Evolutionary conservation across 2,329 filamentous ascomycete species (phyloP), one percentile per base, ranked within the genome.

Genomic region (Arthrobotrys musiformis): DNA sequence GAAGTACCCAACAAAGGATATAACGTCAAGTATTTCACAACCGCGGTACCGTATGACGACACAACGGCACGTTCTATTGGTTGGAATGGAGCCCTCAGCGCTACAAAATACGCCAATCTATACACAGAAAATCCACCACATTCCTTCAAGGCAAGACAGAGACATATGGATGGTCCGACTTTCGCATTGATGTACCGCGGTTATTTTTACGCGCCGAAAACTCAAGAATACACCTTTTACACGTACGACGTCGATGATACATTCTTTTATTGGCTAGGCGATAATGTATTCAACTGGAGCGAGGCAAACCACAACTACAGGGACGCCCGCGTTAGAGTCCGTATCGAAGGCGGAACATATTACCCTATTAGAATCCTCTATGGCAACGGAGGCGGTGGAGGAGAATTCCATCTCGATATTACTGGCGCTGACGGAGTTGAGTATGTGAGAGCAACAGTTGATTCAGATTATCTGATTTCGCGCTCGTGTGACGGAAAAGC

Each of bases 151-250:
- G 46, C 46, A 50, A 50, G 30, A 28, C 46, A 50, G 22, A 50
- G 22, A 50, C 60, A 46, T 63, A 63, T 48, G 60, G 60, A 46
- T 63, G 40, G 40, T 48, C 42, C 37, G 17, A 46, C 44, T 6
- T 63, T 46, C 33, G 40, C 40, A 46, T 35, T 63, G 30, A 63
- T 46, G 5, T 48, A 37, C 15, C 40, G 37, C 26, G 60, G 60
- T 30, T 63, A 63, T 19, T 63, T 63, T 35, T 63, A 63, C 19
- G 60, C 60, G 11, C 60, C 60, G 37, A 46, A 33, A 46, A 63
- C 60, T 46, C 60, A 63, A 35, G 44, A 30, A 28, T 63, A 63
- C 13, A 46, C 40, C 30, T 48, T 63, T 35, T 46, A 30, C 28
- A 28, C 44, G 15, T 63, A 46, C 24, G 26, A 63, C 35, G 40